Base-by-base conservation (phyloP, 352 stramenopile species). In the Phytophthora rubi region DNA sequence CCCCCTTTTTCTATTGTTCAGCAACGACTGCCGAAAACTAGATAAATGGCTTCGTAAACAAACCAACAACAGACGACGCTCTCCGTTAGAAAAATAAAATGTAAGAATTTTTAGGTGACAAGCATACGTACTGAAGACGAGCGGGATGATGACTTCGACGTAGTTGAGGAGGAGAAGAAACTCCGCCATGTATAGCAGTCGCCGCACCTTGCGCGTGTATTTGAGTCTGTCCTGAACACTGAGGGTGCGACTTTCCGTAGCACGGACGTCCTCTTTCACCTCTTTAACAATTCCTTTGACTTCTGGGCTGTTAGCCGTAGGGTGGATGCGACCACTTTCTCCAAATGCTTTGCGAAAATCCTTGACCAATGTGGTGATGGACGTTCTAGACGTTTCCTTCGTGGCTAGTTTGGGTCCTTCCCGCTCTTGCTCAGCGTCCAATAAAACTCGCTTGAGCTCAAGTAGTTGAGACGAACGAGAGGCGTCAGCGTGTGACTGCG, bases 121-220 rank as follows among this genome's bases (percentile, higher is more conserved):
- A 49, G 7, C 28, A 5, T 10, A 71, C 57, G 18, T 53, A 71
- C 65, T 58, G 23, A 42, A 71, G 18, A 62, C 55, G 21, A 71
- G 45, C 9, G 57, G 42, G 23, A 71, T 71, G 13, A 71, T 44
- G 5, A 66, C 47, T 33, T 71, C 65, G 39, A 67, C 42, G 15
- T 71, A 71, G 65, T 71, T 57, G 28, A 66, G 48, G 6, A 67
- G 37, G 2, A 71, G 18, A 4, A 71, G 6, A 33, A 61, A 65
- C 49, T 71, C 64, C 26, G 42, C 54, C 44, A 62, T 48, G 64
- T 71, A 71, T 23, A 71, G 30, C 26, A 71, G 48, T 6, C 49
- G 33, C 7, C 56, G 56, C 7, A 65, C 30, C 33, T 57, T 57
- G 13, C 5, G 9, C 8, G 47, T 28, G n/a, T 57, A 65, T 7